Evolutionary conservation across 2,329 filamentous ascomycete species (phyloP).

Genomic region (Pyrenophora tritici-repentis): DNA sequence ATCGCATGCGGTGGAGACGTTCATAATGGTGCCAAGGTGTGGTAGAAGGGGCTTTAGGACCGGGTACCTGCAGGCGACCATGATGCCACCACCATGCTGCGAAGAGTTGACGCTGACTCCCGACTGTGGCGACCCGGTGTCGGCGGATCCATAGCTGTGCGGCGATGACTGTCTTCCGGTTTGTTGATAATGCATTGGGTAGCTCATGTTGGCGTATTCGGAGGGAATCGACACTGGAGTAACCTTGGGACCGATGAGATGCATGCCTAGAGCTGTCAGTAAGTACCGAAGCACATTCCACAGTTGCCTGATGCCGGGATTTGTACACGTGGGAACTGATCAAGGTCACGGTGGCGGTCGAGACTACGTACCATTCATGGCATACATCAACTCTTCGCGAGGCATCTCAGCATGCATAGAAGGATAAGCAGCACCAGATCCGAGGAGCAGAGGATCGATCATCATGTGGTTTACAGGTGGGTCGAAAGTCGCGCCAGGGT

Average conservation of each 20-base stretch:
- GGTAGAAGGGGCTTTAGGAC: slow-evolving; percentile 83
- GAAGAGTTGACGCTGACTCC: slow-evolving; percentile 42
- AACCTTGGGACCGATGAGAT: slow-evolving; percentile 35
- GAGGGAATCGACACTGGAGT: slow-evolving; percentile 37
- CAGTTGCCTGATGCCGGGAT: not conserved
- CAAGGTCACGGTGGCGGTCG: not conserved
- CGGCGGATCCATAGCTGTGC: slow-evolving; percentile 42
- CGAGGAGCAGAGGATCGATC: slow-evolving; percentile 44
- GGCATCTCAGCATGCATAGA: slow-evolving; percentile 42
- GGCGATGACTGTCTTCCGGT: slow-evolving; percentile 41
- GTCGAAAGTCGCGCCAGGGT: slow-evolving; percentile 33
- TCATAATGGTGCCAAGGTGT: slow-evolving; percentile 78
- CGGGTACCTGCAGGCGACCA: slow-evolving; percentile 66
- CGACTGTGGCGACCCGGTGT: slow-evolving; percentile 45
- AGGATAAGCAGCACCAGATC: slow-evolving; percentile 35
- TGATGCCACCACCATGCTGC: slow-evolving; percentile 30
- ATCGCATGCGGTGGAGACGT: slow-evolving; percentile 81
- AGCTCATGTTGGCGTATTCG: slow-evolving; percentile 40
- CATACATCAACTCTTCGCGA: slow-evolving; percentile 44
- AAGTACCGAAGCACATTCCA: slow-evolving; percentile 1
- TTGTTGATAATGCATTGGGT: slow-evolving; percentile 38
- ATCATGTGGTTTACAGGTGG: slow-evolving; percentile 44
- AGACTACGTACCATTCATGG: slow-evolving; percentile 34
- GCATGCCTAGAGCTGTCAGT: slow-evolving; percentile 29
- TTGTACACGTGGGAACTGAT: not conserved